These are phyloP conservation scores for Ceratobasidium theobromae DNA, from an alignment of 1,284 basidiomycete species.

Conservation along the genomic window DNA sequence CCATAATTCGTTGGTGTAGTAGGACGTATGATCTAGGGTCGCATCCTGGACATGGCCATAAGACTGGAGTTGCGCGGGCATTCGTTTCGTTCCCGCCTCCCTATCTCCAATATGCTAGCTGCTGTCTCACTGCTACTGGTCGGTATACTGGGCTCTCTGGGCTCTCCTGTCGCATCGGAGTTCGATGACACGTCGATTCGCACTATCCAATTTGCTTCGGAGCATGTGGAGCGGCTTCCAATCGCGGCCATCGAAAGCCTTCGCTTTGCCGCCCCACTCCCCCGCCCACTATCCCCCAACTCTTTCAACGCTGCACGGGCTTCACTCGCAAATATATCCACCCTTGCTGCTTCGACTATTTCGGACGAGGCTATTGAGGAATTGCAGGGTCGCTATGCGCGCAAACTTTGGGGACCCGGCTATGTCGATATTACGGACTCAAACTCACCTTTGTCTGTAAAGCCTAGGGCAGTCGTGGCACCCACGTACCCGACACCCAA, in stretches of 20 bases:
- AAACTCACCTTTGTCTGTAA: neutral
- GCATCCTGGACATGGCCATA: no score
- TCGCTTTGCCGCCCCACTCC: constrained; percentile 2
- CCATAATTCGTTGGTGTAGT: no score
- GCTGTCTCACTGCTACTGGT: neutral
- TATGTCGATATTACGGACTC: constrained; percentile 33
- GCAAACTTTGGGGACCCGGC: constrained; percentile 30
- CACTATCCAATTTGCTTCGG: constrained; percentile 14
- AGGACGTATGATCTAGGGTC: no score
- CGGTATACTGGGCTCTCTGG: constrained; percentile 7
- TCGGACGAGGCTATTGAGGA: constrained; percentile 23
- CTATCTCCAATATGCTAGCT: constrained; percentile 9
- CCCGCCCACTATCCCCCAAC: constrained; percentile 21
- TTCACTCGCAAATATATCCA: constrained; percentile 13
- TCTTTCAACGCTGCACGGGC: constrained; percentile 20
- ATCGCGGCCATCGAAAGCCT: constrained; percentile 21
- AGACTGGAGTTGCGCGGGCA: no score
- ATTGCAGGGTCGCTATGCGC: constrained; percentile 25
- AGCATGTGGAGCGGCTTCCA: constrained; percentile 20
- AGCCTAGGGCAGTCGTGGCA: constrained; percentile 7
- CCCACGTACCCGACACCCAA: constrained; percentile 29
- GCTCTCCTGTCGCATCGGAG: constrained; percentile 4
- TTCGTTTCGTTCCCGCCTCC: no score
- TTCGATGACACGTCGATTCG: constrained; percentile 26
- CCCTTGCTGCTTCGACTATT: constrained; percentile 13